Evolutionary conservation across 495 filamentous ascomycete species (phyloP).

Genomic region (Penicillium bovifimosum): DNA sequence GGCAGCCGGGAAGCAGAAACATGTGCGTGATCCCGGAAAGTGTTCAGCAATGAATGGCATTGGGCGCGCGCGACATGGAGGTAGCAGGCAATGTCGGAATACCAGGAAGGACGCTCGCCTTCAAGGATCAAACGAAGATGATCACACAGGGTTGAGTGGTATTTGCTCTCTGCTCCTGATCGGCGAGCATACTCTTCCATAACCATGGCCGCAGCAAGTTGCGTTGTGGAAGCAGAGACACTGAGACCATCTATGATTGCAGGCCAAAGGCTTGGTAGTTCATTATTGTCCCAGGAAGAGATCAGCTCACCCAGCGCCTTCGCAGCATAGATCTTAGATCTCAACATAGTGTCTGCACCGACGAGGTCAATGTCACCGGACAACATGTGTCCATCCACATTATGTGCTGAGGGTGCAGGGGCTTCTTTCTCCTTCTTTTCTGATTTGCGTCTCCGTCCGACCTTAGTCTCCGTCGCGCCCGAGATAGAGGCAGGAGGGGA

Average conservation of each 20-base stretch:
- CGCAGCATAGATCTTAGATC: slow-evolving; percentile 82
- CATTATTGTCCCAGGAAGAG: slow-evolving; percentile 40
- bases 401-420: slow-evolving; percentile 64
- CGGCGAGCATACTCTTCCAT: slow-evolving; percentile 76
- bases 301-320: slow-evolving; percentile 65
- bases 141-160: slow-evolving; percentile 50
- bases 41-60: slow-evolving; percentile 80
- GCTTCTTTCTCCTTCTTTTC: slow-evolving; percentile 79
- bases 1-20: slow-evolving; percentile 69
- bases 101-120: slow-evolving; percentile 69
- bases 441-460: slow-evolving; percentile 73
- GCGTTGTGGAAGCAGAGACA: slow-evolving; percentile 74
- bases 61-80: slow-evolving; percentile 83
- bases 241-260: slow-evolving; percentile 57
- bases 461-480: slow-evolving; percentile 25
- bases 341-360: slow-evolving; percentile 77
- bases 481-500: slow-evolving; percentile 45
- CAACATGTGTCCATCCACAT: slow-evolving; percentile 97
- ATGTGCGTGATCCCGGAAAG: slow-evolving; percentile 82
- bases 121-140: slow-evolving; percentile 70
- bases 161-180: slow-evolving; percentile 37
- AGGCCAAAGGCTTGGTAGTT: slow-evolving; percentile 38
- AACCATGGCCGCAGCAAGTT: slow-evolving; percentile 75
- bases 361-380: slow-evolving; percentile 93
- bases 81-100: slow-evolving; percentile 82